A percentile compares a stretch with the other conserved stretches of the same genome.
phyloP scores from a whole-genome alignment of 2,329 filamentous ascomycete genomes.

The Scytalidium lignicola region DNA sequence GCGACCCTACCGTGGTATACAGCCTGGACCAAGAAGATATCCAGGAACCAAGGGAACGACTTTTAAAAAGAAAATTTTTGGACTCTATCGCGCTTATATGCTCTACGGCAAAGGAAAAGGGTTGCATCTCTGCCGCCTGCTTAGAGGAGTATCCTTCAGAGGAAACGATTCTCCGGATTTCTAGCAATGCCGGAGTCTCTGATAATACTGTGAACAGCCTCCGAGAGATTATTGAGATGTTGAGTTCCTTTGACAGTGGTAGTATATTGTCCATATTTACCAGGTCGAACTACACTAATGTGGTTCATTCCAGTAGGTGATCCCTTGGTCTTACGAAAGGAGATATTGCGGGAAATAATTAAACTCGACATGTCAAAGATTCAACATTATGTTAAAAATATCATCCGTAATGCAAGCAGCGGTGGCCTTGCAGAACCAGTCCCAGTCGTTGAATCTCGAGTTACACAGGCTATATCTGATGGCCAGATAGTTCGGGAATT shows the following conservation, averaged over 20 bases:
- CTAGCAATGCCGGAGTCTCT: constrained; percentile 25
- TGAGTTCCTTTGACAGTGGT: constrained; percentile 20
- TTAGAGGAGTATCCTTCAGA: constrained; percentile 21
- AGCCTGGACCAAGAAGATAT: constrained; percentile 18
- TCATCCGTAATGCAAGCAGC: constrained; percentile 10
- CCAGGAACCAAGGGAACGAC: constrained; percentile 8
- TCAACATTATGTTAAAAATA: constrained; percentile 12
- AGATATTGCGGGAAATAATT: constrained; percentile 14
- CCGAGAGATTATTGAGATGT: constrained; percentile 13
- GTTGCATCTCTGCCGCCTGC: constrained; percentile 28
- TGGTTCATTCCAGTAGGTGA: not conserved
- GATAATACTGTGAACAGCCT: constrained; percentile 12
- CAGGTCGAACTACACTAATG: constrained; percentile 1
- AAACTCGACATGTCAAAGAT: constrained; percentile 16
- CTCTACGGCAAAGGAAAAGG: constrained; percentile 16
- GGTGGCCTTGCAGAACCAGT: constrained; percentile 14
- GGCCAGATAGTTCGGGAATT: constrained; percentile 1
- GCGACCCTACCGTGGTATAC: constrained; percentile 18
- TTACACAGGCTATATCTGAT: not conserved
- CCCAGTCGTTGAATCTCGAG: constrained; percentile 14
- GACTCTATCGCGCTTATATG: constrained; percentile 30
- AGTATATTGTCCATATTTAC: not conserved
- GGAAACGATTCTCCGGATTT: constrained; percentile 23
- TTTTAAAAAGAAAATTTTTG: constrained; percentile 26
- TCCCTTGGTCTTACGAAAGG: not conserved